Evolutionary conservation across 2,329 filamentous ascomycete genomes (phyloP), one percentile per base, ranked within the genome.

Genomic region (Aureobasidium zeae): DNA sequence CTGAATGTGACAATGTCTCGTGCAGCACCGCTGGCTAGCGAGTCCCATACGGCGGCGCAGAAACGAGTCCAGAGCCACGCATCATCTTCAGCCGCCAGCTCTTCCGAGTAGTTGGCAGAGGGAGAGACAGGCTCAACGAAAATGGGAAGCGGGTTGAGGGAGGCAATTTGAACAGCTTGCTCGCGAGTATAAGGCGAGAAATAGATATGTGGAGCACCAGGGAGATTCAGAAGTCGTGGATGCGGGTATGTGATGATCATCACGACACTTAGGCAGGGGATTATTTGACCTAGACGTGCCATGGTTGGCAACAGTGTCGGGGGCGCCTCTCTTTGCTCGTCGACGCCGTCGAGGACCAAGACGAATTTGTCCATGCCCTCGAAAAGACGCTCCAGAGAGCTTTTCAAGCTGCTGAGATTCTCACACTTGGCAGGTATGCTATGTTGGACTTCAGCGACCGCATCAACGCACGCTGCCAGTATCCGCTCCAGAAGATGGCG

Each of bases 291-390:
- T 15, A 98, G 63, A 48, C 88, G 75, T 16, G 83, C 85, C 49
- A 98, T 65, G 10, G 85, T 87, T 22, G 88, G 80, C 4, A 94
- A 66, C 11, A 96, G 65, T 1, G 86, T 94, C 2, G 78, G 73
- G 5, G 83, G 77, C 5, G 83, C 78, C 57, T 96, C 89, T 55
- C 82, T 73, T 60, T 94, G 84, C 49, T 73, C 76, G 60, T 96
- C 89, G 46, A 96, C 81, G 9, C 79, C 85, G 66, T 96, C 91
- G 50, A 96, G 73, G 9, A 95, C 84, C 46, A 96, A 63, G 7
- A 89, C 79, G 53, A 94, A 87, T 51, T 81, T 78, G 51, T 50
- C 48, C n/a, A 50, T 48, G 2, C 71, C 69, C 38, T 71, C 64
- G 33, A 88, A 62, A 62, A 86, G 67, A 56, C 70, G 74, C 48